Evolutionary conservation across 2,329 filamentous ascomycete genomes (phyloP), one percentile per base, ranked within the genome.

Genomic region (Aspergillus unguis): DNA sequence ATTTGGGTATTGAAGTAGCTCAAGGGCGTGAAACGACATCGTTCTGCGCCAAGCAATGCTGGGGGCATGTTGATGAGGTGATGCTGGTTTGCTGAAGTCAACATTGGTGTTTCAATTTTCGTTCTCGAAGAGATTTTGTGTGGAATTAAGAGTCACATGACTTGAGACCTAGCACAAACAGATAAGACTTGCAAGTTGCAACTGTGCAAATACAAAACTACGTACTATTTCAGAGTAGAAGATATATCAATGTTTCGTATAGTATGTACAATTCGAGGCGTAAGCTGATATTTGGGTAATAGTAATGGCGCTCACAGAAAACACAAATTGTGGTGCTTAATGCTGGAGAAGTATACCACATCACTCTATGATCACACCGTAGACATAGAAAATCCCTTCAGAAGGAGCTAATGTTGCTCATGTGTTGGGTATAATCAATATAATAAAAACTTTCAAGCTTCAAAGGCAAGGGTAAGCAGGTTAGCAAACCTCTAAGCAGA

Each of bases 321-420:
- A 48, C 45, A 48, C 43, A 51, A 51, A 42, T 53, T 44, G 46
- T 47, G 23, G 28, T 47, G 48, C 31, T 38, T n/a, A 48, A 43
- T 17, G 44, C 33, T 46, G 29, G 37, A 26, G 26, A 51, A 41
- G 8, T 7, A 48, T 35, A 44, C 28, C 44, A 29, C 26, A 44
- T 52, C 48, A 45, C 35, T 55, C 49, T 52, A 55, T 41, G 45
- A 42, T 42, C 38, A 46, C 53, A 52, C 45, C 49, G 27, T 46
- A 23, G 25, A 50, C 46, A 53, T 53, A 44, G 40, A 33, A 42
- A 38, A 53, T 41, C 33, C 33, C 43, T 43, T 36, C 52, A 33
- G 45, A 40, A 53, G 26, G 35, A 29, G 36, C 45, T 44, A 28
- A 35, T 42, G 29, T 33, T 36, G 35, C 51, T 48, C 31, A 47